Conservation (phyloP, 805 yeast species). For the Myxozyma neglecta region DNA sequence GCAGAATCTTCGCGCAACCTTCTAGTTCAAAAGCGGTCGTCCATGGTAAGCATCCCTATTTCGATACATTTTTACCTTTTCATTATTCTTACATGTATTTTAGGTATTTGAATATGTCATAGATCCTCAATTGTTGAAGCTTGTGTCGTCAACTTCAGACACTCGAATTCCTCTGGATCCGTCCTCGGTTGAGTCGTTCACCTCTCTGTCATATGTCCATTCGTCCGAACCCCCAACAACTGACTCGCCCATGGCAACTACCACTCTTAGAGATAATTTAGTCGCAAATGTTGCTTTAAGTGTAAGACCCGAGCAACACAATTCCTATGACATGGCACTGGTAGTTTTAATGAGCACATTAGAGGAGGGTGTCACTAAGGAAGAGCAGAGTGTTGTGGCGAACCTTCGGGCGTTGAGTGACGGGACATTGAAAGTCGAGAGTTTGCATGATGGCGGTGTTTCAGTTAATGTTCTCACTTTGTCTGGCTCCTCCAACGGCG, state of each 20-base stretch:
- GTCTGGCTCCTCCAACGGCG: not conserved
- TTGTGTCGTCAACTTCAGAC: not conserved
- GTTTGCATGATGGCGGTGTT: not conserved
- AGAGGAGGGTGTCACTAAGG: not conserved
- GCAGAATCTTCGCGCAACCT: not conserved
- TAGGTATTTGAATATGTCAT: slow-evolving; percentile 9
- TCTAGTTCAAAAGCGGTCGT: not conserved
- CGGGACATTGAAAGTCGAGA: not conserved
- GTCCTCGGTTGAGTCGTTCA: not conserved
- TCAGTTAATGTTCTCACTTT: not conserved
- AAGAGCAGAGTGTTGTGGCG: not conserved
- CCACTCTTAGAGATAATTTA: not conserved
- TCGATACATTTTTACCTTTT: not conserved
- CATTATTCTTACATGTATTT: not conserved
- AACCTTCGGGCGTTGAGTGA: not conserved
- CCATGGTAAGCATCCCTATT: not conserved
- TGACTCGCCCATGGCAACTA: not conserved
- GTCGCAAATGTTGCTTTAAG: not conserved
- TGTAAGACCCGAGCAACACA: not conserved
- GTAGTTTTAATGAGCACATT: not conserved
- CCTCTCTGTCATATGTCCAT: not conserved
- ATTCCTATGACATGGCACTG: not conserved
- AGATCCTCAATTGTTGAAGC: not conserved
- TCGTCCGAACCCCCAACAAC: not conserved
- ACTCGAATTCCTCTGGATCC: not conserved